Base-by-base conservation (phyloP, 257 asterid genomes). In the Cordia subcordata region DNA sequence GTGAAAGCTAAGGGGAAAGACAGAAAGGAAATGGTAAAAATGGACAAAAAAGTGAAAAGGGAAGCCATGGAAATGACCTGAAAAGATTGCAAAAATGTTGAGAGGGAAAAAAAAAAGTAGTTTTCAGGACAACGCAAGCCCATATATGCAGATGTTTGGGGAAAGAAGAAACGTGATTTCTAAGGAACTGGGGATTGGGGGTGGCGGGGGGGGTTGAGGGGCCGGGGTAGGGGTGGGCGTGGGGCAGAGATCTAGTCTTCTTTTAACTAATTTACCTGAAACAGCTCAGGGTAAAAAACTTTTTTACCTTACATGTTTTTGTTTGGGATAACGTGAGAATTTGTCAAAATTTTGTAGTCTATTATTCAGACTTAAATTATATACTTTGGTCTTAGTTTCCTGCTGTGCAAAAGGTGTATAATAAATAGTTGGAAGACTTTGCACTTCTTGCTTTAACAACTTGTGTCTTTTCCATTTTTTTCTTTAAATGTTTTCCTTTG, bases 191-290 rank as follows among this genome's bases (percentile, higher is more conserved):
- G n/a, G n/a, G n/a, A n/a, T n/a, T n/a, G n/a, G n/a, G n/a, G n/a
- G n/a, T n/a, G n/a, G n/a, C 10, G 18, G 56, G 53, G 60, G 75
- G 15, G n/a, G 63, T 55, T 53, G 69, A 56, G 66, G n/a, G n/a
- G n/a, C n/a, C n/a, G n/a, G n/a, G n/a, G n/a, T n/a, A n/a, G n/a
- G 44, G 8, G 49, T 50, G 33, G 54, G 54, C 72, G 35, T 71
- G 77, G 68, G 63, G 69, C 53, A 65, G 73, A 67, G 75, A 63
- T 67, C 49, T 63, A 50, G 52, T 52, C 69, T 35, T 40, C 68
- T 54, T 44, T 65, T 64, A 38, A n/a, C n/a, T 60, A 32, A 68
- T 68, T 79, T 92, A 82, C 94, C 73, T 77, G 70, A 77, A 84
- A 49, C 92, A 80, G 60, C 70, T 63, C 79, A 83, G 71, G 62